phyloP scores from a whole-genome alignment of 148 eudicot genomes.

The Cornus controversa region DNA sequence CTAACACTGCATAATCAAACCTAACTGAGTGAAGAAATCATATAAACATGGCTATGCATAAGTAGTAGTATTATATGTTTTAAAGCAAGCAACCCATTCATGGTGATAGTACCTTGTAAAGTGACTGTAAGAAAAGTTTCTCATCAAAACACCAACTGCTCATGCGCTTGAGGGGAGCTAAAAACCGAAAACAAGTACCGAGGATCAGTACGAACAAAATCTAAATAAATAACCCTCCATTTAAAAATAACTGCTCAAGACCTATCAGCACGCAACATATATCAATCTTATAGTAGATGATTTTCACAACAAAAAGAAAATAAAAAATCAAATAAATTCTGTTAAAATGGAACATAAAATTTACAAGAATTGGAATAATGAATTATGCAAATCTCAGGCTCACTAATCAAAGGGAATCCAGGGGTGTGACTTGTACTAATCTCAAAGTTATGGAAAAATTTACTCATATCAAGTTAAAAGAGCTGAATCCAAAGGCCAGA shows the following conservation, averaged over 20 bases:
- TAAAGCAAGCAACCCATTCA: not conserved
- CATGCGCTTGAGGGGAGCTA: slow-evolving; percentile 50
- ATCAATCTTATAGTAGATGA: not conserved
- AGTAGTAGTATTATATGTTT: not conserved
- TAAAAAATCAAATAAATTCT: not conserved
- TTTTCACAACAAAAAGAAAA: not conserved
- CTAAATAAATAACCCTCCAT: not conserved
- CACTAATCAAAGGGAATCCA: not conserved
- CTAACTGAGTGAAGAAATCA: not conserved
- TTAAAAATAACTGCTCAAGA: not conserved
- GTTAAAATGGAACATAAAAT: not conserved
- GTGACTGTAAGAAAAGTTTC: slow-evolving; percentile 68
- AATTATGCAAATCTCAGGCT: not conserved
- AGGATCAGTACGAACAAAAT: slow-evolving; percentile 10
- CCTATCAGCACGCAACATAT: not conserved
- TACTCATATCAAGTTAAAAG: no score
- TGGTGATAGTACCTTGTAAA: slow-evolving; percentile 59
- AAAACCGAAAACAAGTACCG: slow-evolving; percentile 9
- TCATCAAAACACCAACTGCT: slow-evolving; percentile 76
- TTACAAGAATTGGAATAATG: not conserved
- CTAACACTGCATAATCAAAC: not conserved
- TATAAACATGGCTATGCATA: not conserved
- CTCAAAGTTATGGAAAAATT: not conserved
- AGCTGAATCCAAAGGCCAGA: no score
- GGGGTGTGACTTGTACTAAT: not conserved